phyloP scores from a whole-genome alignment of 805 yeast species.

The Saturnispora kantuleensis region DNA sequence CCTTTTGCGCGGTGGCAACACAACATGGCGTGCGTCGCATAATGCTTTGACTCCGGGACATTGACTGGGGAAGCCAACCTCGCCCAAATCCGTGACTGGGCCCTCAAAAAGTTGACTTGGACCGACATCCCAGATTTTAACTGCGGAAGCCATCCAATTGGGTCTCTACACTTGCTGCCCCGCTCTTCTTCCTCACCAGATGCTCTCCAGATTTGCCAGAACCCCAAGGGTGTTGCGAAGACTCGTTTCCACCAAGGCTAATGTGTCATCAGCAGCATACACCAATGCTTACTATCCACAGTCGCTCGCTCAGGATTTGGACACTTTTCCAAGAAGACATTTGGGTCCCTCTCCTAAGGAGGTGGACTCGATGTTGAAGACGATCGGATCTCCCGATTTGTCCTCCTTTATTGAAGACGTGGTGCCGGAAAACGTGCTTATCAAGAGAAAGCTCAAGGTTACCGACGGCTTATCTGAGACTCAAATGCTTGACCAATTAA shows the following conservation, averaged over 20 bases:
- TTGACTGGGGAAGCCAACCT: background rate
- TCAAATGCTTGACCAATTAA: conserved; percentile 62
- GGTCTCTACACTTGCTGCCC: background rate
- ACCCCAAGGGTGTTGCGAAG: background rate
- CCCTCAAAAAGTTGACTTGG: background rate
- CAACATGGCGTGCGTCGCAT: conserved; percentile 7
- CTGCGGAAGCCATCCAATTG: too few species aligned
- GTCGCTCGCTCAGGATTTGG: conserved; percentile 32
- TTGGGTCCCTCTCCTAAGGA: conserved; percentile 68
- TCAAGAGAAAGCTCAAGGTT: conserved; percentile 56
- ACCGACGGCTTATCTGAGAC: conserved; percentile 71
- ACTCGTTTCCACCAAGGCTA: conserved; percentile 28
- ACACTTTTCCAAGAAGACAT: conserved; percentile 85
- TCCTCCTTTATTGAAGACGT: conserved; percentile 62
- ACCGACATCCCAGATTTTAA: background rate
- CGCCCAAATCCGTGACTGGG: background rate
- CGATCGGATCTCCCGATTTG: conserved; percentile 57
- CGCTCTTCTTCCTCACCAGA: background rate
- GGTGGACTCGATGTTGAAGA: conserved; percentile 53
- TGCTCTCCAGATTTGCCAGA: conserved; percentile 7
- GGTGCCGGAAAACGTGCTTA: conserved; percentile 67
- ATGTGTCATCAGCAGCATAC: conserved; percentile 48
- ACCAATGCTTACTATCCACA: conserved; percentile 37
- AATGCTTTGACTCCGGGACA: background rate
- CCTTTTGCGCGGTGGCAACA: conserved; percentile 2